Base-by-base conservation (phyloP, 352 stramenopile genomes). In the Bremia lactucae region DNA sequence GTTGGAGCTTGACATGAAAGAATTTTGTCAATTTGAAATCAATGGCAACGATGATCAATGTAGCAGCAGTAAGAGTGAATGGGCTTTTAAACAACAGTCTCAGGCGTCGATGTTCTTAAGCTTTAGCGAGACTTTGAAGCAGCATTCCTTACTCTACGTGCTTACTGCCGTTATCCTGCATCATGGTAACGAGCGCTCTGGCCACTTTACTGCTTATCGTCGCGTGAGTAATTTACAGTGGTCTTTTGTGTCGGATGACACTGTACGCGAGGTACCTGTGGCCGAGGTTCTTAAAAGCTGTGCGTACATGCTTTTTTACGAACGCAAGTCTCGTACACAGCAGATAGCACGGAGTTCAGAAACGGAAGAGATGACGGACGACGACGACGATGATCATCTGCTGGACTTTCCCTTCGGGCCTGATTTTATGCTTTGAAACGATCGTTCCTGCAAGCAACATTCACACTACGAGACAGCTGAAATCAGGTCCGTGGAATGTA, bases 271-370 rank as follows among this genome's bases (percentile, higher is more conserved):
- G 15, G 82, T 64, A 4, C 54, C 52, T 1, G 48, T 69, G 14
- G 51, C 68, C 22, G 73, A 92, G 42, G 79, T 94, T 33, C 53
- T 87, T 25, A 49, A 49, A 18, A 83, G 73, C 37, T 88, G 83
- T 35, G 82, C 82, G 22, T 94, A 94, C 61, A 88, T 94, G 75
- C 48, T 94, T n/a, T 92, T 94, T 49, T 94, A 94, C 58, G 77
- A 91, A 52, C 82, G 79, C 16, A 86, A 84, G 35, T 51, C 62
- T 36, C 62, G 68, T 21, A 48, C 59, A 13, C 73, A 69, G 56
- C 51, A 43, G n/a, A 53, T 25, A 39, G 49, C 40, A 25, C 52
- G 62, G 14, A 70, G 48, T 34, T 62, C 41, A 6, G 67, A 57
- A 36, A 72, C 51, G 0, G 52, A 59, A 31, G 42, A 63, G 33